phyloP scores from a whole-genome alignment of 331 rosid species.

The Quercus lobata region DNA sequence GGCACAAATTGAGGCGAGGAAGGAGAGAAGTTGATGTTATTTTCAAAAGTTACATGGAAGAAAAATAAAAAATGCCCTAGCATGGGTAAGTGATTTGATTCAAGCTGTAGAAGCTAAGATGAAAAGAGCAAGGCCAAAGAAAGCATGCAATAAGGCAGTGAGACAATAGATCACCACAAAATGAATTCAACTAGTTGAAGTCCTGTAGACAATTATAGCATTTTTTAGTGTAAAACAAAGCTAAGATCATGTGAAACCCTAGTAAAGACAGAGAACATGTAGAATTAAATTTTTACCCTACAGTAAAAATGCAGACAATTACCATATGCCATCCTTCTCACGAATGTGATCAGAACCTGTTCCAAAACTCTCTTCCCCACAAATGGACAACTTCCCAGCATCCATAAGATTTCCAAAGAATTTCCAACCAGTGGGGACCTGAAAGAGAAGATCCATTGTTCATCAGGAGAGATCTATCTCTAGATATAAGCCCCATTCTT shows the following conservation, averaged over 20 bases:
- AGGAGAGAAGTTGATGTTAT: background rate
- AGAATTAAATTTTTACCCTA: background rate
- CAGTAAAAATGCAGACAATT: conserved; percentile 29
- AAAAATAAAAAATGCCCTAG: background rate
- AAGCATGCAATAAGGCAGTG: background rate
- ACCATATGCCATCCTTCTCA: conserved; percentile 99
- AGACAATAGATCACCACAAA: background rate
- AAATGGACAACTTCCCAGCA: conserved; percentile 86
- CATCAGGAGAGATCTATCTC: conserved; percentile 15
- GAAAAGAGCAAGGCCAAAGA: background rate
- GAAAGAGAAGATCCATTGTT: conserved; percentile 20
- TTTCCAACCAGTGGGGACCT: conserved; percentile 99
- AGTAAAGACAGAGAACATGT: background rate
- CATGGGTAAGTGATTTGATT: background rate
- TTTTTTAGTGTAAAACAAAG: background rate
- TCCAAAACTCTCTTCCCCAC: conserved; percentile 99
- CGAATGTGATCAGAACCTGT: conserved; percentile 99
- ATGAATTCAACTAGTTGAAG: background rate
- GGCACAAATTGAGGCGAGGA: background rate
- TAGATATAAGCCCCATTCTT: conserved; percentile 6
- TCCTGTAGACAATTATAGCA: background rate
- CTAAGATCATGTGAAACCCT: background rate
- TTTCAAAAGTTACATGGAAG: background rate
- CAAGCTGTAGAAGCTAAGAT: background rate
- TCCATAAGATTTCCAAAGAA: conserved; percentile 99